Evolutionary conservation across 305 asterid genomes (phyloP).

Genomic region (Solanum hybrid): DNA sequence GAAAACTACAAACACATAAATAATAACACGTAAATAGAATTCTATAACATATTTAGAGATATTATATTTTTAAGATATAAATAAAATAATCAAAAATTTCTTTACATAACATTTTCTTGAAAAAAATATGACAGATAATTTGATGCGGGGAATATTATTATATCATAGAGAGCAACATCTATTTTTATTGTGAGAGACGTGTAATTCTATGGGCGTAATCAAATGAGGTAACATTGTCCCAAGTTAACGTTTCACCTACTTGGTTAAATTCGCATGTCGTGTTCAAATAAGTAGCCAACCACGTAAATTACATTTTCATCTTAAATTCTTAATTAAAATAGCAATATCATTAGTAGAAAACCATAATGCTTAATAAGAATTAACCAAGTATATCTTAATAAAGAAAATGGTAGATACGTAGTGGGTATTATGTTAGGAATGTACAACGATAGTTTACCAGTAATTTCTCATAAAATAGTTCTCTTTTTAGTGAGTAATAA

Average conservation of each 20-base stretch:
- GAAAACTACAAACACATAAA: not conserved
- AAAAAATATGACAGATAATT: not conserved
- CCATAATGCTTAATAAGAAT: not conserved
- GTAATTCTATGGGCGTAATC: not conserved
- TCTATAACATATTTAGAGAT: not conserved
- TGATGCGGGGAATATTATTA: not conserved
- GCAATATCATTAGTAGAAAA: not conserved
- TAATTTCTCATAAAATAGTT: not conserved
- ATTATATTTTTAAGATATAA: not conserved
- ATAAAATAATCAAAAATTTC: not conserved
- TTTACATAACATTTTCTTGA: not conserved
- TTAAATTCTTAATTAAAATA: not conserved
- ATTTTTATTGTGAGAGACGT: not conserved
- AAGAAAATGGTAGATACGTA: constrained; percentile 2
- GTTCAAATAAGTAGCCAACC: not conserved
- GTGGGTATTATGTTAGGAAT: constrained; percentile 9
- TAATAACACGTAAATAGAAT: not conserved
- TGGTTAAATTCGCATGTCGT: not conserved
- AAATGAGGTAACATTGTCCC: not conserved
- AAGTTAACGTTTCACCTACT: constrained; percentile 3
- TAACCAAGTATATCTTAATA: not conserved
- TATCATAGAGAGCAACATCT: not conserved
- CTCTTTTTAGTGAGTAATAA: not conserved
- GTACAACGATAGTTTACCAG: constrained; percentile 8
- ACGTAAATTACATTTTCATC: not conserved